Conservation (phyloP, 75 land plant genomes). For the Selaginella moellendorffii region DNA sequence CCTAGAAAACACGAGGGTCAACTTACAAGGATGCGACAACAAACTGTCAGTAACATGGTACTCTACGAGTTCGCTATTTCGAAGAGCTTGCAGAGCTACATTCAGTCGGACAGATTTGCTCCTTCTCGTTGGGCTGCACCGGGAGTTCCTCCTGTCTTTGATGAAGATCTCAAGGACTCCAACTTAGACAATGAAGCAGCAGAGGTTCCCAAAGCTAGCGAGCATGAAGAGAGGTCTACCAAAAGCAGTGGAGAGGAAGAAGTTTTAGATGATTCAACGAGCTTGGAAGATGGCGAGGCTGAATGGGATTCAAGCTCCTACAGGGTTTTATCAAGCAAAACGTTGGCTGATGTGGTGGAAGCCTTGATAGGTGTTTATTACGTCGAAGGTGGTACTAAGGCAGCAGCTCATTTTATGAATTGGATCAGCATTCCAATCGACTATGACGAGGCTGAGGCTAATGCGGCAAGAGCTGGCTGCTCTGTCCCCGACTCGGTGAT, state of each 20-base stretch:
- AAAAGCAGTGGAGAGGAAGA: background rate
- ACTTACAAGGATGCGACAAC: conserved; percentile 95
- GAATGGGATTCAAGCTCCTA: conserved; percentile 70
- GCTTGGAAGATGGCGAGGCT: conserved; percentile 94
- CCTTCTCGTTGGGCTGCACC: conserved; percentile 99
- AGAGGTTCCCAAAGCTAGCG: background rate
- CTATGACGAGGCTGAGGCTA: conserved; percentile 45
- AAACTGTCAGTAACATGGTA: conserved; percentile 91
- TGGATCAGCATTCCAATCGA: conserved; percentile 95
- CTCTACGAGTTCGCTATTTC: conserved; percentile 80
- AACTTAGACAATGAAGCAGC: background rate
- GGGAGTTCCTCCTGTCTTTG: conserved; percentile 96
- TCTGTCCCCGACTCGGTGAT: conserved; percentile 60
- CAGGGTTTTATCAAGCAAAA: conserved; percentile 93
- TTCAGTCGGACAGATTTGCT: conserved; percentile 98
- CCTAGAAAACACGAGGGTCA: conserved; percentile 98
- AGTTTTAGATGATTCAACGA: conserved; percentile 35
- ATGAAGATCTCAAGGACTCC: conserved; percentile 63
- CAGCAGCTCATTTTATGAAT: conserved; percentile 86
- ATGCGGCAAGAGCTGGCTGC: conserved; percentile 24
- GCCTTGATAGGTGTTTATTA: conserved; percentile 94
- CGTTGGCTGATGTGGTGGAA: conserved; percentile 97
- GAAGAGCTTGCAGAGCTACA: conserved; percentile 83
- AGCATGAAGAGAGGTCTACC: background rate
- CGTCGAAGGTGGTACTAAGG: conserved; percentile 86